Conservation (phyloP, 148 eudicot species). For the Rhododendron kiyosumense region DNA sequence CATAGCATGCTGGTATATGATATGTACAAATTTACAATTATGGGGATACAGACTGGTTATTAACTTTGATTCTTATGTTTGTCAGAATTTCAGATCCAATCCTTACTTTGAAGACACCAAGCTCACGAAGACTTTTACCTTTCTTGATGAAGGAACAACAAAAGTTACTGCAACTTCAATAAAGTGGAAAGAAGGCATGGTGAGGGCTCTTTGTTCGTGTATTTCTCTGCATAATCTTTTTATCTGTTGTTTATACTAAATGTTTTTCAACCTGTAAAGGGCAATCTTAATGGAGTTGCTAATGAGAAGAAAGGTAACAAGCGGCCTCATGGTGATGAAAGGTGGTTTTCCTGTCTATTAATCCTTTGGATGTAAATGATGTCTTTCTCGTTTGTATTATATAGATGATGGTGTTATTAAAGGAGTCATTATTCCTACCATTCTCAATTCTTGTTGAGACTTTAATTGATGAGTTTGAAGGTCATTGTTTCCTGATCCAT, state of each 20-base stretch:
- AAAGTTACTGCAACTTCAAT: constrained; percentile 79
- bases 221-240: background rate
- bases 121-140: constrained; percentile 79
- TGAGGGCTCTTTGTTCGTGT: constrained; percentile 21
- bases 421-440: background rate
- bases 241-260: background rate
- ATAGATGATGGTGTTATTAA: background rate
- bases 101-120: constrained; percentile 80
- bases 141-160: constrained; percentile 82
- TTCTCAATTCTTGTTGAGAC: background rate
- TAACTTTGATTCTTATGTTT: constrained; percentile 8
- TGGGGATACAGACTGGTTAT: background rate
- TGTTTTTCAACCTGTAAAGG: constrained; percentile 33
- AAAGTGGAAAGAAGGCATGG: constrained; percentile 96
- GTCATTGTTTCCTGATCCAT: background rate
- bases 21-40: background rate
- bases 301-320: constrained; percentile 81
- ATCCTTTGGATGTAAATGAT: background rate
- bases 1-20: background rate
- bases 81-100: constrained; percentile 74
- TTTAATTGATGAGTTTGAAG: background rate
- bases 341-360: constrained; percentile 32
- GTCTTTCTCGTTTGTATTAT: background rate
- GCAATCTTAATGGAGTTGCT: constrained; percentile 60
- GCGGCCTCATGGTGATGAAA: constrained; percentile 71